Percentiles rank a stretch among this genome's conserved stretches.
These are phyloP conservation scores for Castanospermum australe DNA, from an alignment of 306 rosid genomes.

Conservation along the genomic window DNA sequence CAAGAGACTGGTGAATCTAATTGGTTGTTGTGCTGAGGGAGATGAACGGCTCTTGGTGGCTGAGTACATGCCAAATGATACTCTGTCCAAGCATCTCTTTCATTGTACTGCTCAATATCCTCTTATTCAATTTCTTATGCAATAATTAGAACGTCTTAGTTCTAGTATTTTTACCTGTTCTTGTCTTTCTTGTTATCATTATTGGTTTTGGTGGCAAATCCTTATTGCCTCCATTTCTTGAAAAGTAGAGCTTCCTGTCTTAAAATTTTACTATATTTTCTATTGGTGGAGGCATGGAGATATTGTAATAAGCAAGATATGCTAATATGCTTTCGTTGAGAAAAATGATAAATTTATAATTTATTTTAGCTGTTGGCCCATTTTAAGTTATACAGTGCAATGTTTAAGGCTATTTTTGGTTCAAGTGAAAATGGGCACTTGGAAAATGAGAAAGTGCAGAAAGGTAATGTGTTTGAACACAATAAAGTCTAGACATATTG, in stretches of 20 bases:
- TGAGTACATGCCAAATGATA: conserved; percentile 77
- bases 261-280: no score
- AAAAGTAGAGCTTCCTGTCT: no score
- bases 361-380: background rate
- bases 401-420: background rate
- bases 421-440: conserved; percentile 1
- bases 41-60: conserved; percentile 87
- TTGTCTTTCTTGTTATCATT: conserved; percentile 17
- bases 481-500: background rate
- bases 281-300: no score
- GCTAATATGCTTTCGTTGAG: background rate
- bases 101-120: conserved; percentile 54
- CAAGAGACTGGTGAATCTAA: conserved; percentile 73
- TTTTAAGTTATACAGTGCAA: background rate
- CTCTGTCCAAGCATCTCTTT: conserved; percentile 83
- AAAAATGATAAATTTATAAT: background rate
- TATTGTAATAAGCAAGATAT: background rate
- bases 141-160: conserved; percentile 12
- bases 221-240: conserved; percentile 3
- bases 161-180: background rate
- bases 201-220: conserved; percentile 2
- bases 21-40: conserved; percentile 82
- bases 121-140: conserved; percentile 9
- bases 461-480: background rate
- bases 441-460: background rate